Evolutionary conservation across 176 grass and related monocot genomes (phyloP).

Genomic region (Oryza nivara): DNA sequence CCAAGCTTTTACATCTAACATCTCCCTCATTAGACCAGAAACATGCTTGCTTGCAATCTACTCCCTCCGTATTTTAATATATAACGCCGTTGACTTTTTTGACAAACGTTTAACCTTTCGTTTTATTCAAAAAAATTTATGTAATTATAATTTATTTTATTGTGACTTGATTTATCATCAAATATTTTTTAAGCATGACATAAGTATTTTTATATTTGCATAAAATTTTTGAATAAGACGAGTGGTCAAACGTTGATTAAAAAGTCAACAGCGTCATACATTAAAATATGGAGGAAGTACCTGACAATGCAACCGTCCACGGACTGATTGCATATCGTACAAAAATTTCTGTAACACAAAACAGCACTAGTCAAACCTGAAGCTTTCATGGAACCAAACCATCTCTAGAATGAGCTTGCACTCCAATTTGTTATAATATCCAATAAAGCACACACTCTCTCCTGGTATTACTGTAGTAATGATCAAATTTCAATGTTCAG

Average conservation of each 20-base stretch:
- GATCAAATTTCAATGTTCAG: background rate
- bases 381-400: background rate
- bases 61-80: no score
- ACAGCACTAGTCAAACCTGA: conserved; percentile 34
- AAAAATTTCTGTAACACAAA: background rate
- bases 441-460: background rate
- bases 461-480: background rate
- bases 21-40: conserved; percentile 2
- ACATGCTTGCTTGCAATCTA: conserved; percentile 49
- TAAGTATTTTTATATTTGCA: no score
- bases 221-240: no score
- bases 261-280: no score
- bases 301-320: conserved; percentile 13
- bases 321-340: background rate
- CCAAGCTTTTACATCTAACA: conserved; percentile 44
- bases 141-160: no score
- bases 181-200: no score
- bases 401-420: background rate
- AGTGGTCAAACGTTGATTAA: no score
- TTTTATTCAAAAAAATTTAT: no score
- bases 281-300: background rate
- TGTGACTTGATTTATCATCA: no score
- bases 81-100: no score
- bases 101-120: no score
- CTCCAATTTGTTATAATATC: background rate